Evolutionary conservation across 2,329 filamentous ascomycete species (phyloP).

Genomic region (Spiromastix sp.): DNA sequence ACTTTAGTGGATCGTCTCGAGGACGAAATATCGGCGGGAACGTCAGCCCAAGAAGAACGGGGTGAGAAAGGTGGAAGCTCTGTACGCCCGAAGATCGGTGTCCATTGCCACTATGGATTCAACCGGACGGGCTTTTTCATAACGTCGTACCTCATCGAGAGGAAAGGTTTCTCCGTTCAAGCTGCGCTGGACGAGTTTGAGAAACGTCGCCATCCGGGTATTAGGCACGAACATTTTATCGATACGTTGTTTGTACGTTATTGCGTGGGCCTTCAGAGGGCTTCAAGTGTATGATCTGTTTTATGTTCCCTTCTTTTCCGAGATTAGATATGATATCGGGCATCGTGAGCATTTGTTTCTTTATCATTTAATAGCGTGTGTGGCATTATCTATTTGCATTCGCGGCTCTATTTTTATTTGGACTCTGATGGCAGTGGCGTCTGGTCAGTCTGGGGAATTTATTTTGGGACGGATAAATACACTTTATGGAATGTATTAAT

Average conservation of each 20-base stretch:
- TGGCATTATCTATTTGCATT: too few relatives aligned
- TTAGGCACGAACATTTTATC: conserved; percentile 80
- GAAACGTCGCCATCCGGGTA: conserved; percentile 63
- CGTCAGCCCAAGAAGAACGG: conserved; percentile 35
- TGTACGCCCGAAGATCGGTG: conserved; percentile 52
- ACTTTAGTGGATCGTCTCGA: conserved; percentile 50
- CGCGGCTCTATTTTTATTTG: too few relatives aligned
- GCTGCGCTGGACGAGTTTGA: conserved; percentile 74
- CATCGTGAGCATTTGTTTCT: too few relatives aligned
- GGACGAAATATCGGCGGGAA: conserved; percentile 40
- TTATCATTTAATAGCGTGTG: too few relatives aligned
- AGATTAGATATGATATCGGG: too few relatives aligned
- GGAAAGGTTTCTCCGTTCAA: conserved; percentile 58
- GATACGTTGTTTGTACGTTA: conserved; percentile 77
- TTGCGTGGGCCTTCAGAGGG: conserved; percentile 37
- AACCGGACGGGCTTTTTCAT: conserved; percentile 90
- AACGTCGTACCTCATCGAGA: conserved; percentile 80
- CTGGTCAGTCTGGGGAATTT: too few relatives aligned
- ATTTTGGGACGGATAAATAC: too few relatives aligned
- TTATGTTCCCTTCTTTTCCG: not conserved
- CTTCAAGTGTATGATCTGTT: conserved; percentile 2
- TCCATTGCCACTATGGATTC: conserved; percentile 94
- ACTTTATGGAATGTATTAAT: too few relatives aligned
- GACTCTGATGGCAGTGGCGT: too few relatives aligned
- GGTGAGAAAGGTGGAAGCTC: conserved; percentile 18